Evolutionary conservation across 140 eudicot species (phyloP), one percentile per base, ranked within the genome.

Genomic region (Cichorium intybus): DNA sequence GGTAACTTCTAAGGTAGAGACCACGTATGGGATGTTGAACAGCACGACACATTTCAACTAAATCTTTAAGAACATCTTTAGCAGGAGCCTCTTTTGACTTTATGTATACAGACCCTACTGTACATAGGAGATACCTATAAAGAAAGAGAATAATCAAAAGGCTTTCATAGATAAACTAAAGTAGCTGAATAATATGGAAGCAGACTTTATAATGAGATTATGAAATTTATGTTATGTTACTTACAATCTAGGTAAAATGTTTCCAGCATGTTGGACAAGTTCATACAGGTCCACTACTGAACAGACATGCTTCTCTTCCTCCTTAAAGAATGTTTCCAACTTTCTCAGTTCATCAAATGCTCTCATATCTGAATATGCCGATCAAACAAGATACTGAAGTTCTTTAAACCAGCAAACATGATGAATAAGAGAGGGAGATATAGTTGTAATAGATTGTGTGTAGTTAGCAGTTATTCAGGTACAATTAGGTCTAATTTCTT

Each of bases 231-330:
- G 47, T 29, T 16, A 50, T 20, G 41, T 70, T 33, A 80, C 96
- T 79, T 75, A 92, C 98, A 92, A 35, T 79, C 98, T 79, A 33
- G 98, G 98, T 76, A 92, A 79, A 34, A 92, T 74, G 68, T 92
- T 92, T 53, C 98, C 96, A 34, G 98, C 98, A 75, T 92, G 98
- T 56, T 92, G 98, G 74, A 92, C 98, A 67, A 92, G 98, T 71
- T 92, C 96, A 73, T 92, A 92, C 49, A 92, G 71, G 68, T 92
- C 98, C 76, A 80, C 63, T 9, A 92, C 89, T 20, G 96, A 75
- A 77, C 96, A 89, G 15, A 96, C 98, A 58, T 92, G 98, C 24
- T 88, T 82, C 31, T 86, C 95, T 71, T 92, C 98, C 7, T 92
- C 96, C 78, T 71, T 79, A 66, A 92, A 92, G 78, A 92, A 92